Base-by-base conservation (phyloP, 23 red algal species). In the Gracilaria gracilis region DNA sequence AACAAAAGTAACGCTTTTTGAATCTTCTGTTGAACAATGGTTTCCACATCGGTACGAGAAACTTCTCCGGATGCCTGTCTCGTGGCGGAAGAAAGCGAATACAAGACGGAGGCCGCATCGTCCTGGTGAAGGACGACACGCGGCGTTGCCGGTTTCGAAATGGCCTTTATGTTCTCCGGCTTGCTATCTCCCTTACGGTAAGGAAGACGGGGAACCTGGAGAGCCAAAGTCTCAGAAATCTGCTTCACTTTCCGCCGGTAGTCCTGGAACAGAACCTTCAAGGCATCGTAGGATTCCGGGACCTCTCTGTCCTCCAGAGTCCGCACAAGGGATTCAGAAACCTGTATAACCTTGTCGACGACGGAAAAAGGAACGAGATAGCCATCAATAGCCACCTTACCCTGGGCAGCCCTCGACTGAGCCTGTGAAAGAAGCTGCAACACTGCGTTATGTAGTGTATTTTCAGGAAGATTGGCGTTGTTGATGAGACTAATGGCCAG, bases 91-190 rank as follows among this genome's bases (percentile, higher is more conserved):
- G 84, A 72, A 11, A 88, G 49, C 25, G 65, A 47, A 13, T 32
- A 25, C 27, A 76, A 46, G 17, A 88, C 72, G n/a, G 72, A 38
- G 32, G 59, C 69, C 9, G 84, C 84, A 28, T 88, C 84, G 42
- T 88, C 67, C 50, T 77, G 42, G 11, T 40, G 7, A 4, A 50
- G 40, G 13, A 25, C 32, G 50, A 28, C 50, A 1, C 75, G 3
- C 5, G 31, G 38, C 4, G 32, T 13, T 4, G 50, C 14, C 17
- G 75, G n/a, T 5, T 32, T 79, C 9, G 75, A 1, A 21, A 50
- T 54, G 4, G 42, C 75, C 50, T 46, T 50, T 13, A 54, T 79
- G 14, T 46, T 46, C 7, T 50, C 75, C 39, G 38, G n/a, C 38
- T 79, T 23, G 15, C 38, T 50, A 17, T 79, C 50, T 6, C 28